phyloP scores from a whole-genome alignment of 2,329 filamentous ascomycete species.

The Didymella sp. region DNA sequence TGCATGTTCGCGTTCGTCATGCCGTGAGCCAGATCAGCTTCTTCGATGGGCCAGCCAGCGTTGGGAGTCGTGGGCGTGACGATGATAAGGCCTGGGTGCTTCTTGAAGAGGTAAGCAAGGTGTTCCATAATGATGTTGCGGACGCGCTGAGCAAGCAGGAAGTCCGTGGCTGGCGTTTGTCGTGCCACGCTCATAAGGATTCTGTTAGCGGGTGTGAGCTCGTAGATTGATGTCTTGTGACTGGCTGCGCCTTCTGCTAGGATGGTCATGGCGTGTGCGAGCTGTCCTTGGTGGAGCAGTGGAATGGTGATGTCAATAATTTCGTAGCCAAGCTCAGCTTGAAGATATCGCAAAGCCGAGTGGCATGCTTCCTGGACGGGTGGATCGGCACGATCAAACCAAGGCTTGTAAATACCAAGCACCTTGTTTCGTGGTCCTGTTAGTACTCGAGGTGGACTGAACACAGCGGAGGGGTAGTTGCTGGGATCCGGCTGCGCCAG shows the following conservation, averaged over 20 bases:
- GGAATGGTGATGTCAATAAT: constrained; percentile 70
- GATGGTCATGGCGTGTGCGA: constrained; percentile 79
- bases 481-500: constrained; percentile 76
- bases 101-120: constrained; percentile 72
- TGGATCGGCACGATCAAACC: constrained; percentile 73
- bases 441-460: constrained; percentile 62
- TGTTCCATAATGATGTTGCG: constrained; percentile 81
- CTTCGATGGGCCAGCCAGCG: constrained; percentile 75
- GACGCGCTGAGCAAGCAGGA: constrained; percentile 74
- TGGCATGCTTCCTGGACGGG: constrained; percentile 69
- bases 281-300: constrained; percentile 72
- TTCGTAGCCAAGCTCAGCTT: constrained; percentile 59
- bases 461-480: constrained; percentile 66
- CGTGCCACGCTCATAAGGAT: constrained; percentile 71
- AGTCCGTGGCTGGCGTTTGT: constrained; percentile 72
- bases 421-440: constrained; percentile 58
- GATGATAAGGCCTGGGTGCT: constrained; percentile 77
- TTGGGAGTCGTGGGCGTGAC: constrained; percentile 79
- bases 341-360: constrained; percentile 66
- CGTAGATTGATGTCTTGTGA: constrained; percentile 58
- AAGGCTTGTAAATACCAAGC: constrained; percentile 73
- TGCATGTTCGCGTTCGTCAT: constrained; percentile 75
- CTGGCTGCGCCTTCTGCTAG: constrained; percentile 70
- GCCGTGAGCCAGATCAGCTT: constrained; percentile 67
- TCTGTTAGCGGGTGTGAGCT: constrained; percentile 71